These are phyloP conservation scores for Penicillium coffeae DNA, from an alignment of 495 filamentous ascomycete genomes.

Conservation along the genomic window DNA sequence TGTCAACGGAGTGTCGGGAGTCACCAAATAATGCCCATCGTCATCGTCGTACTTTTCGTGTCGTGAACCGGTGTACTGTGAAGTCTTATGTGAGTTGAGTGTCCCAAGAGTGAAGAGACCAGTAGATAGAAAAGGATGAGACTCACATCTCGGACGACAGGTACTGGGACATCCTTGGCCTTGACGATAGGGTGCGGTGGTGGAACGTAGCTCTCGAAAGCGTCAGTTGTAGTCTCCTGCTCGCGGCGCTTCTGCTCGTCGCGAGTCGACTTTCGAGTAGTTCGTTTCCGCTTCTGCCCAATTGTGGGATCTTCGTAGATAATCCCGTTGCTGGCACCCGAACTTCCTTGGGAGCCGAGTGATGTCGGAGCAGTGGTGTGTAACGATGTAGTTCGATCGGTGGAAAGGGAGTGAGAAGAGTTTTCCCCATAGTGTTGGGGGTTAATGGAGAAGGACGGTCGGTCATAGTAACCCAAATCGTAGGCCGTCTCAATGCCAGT, in stretches of 20 bases:
- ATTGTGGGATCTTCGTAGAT: constrained; percentile 53
- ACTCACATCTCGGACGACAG: constrained; percentile 78
- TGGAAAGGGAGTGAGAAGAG: constrained; percentile 71
- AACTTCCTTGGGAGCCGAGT: constrained; percentile 69
- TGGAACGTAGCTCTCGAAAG: constrained; percentile 74
- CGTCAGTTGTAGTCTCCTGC: constrained; percentile 61
- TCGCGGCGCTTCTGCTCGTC: constrained; percentile 78
- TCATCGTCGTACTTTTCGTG: constrained; percentile 81
- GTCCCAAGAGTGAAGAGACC: neutral
- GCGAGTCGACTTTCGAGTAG: constrained; percentile 68
- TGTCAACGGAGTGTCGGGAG: constrained; percentile 75
- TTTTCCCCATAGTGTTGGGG: constrained; percentile 61
- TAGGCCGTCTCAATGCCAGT: constrained; percentile 60
- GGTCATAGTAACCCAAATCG: constrained; percentile 59
- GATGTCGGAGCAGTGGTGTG: constrained; percentile 91
- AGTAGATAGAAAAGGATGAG: constrained; percentile 4
- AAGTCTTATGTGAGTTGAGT: constrained; percentile 11
- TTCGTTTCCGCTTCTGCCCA: constrained; percentile 85
- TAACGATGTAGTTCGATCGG: constrained; percentile 80
- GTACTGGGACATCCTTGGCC: constrained; percentile 82
- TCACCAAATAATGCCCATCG: constrained; percentile 93
- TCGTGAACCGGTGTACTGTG: constrained; percentile 40
- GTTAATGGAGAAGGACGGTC: constrained; percentile 64
- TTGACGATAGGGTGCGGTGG: constrained; percentile 88
- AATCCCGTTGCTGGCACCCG: constrained; percentile 51